Conservation (phyloP, 1,139 yeast species). For the Hanseniaspora sp. region DNA sequence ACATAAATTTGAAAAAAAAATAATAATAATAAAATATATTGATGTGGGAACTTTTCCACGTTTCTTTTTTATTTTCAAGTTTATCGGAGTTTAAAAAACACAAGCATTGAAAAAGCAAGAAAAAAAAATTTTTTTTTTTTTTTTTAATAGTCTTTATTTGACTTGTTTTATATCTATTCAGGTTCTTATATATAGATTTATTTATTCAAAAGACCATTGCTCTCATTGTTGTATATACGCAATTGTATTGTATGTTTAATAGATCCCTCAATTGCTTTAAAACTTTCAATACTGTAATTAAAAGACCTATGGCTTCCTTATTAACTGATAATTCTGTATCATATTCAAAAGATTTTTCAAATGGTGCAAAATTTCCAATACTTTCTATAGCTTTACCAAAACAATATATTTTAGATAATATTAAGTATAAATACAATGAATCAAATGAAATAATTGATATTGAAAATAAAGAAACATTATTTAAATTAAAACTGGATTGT, state of each 20-base stretch:
- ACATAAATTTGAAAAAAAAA: not conserved
- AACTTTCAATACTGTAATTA: not conserved
- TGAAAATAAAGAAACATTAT: slow-evolving; percentile 2
- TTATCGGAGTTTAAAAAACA: not conserved
- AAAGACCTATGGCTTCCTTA: not conserved
- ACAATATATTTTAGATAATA: not conserved
- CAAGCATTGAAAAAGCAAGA: not conserved
- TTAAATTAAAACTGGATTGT: not conserved
- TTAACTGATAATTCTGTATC: not conserved
- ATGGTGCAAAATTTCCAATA: not conserved
- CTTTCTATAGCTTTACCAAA: not conserved
- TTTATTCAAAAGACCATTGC: too few relatives aligned
- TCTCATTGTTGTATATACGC: too few relatives aligned
- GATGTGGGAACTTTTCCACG: not conserved
- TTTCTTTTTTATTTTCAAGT: not conserved
- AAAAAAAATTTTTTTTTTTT: too few relatives aligned
- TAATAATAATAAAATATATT: too few relatives aligned
- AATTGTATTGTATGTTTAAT: not conserved
- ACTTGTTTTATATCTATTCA: too few relatives aligned
- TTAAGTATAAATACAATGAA: slow-evolving; percentile 1
- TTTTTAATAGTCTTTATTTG: too few relatives aligned
- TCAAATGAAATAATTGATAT: slow-evolving; percentile 5
- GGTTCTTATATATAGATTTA: too few relatives aligned
- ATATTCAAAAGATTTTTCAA: not conserved
- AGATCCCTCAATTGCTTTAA: not conserved